Conservation (phyloP, 257 asterid genomes). For the Ilex asprella region DNA sequence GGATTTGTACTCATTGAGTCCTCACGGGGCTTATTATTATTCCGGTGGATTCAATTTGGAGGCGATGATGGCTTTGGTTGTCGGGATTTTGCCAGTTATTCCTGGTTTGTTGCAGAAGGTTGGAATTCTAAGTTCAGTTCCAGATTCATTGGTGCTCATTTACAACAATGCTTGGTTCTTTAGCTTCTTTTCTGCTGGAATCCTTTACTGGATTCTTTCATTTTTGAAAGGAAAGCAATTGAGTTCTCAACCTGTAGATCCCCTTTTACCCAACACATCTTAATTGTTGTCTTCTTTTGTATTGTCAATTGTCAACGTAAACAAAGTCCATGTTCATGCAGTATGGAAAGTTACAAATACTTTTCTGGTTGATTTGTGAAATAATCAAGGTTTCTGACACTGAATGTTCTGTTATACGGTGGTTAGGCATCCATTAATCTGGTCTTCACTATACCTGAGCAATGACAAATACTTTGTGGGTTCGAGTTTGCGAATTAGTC, state of each 20-base stretch:
- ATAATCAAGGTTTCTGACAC: too few relatives aligned
- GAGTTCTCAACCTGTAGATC: slow-evolving; percentile 14
- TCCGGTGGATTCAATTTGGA: slow-evolving; percentile 55
- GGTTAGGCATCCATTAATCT: too few relatives aligned
- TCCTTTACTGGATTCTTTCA: slow-evolving; percentile 43
- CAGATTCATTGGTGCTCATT: slow-evolving; percentile 20
- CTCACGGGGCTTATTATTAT: slow-evolving; percentile 62
- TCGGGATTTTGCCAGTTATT: slow-evolving; percentile 76
- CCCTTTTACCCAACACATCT: slow-evolving; percentile 29
- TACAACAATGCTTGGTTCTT: slow-evolving; percentile 89
- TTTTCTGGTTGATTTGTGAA: too few relatives aligned
- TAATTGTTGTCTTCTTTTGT: slow-evolving; percentile 5
- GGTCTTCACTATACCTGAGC: too few relatives aligned
- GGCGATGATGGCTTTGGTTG: slow-evolving; percentile 47
- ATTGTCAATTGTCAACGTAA: neutral
- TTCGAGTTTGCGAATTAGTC: too few relatives aligned
- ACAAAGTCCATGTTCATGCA: too few relatives aligned
- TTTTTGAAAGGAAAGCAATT: slow-evolving; percentile 14
- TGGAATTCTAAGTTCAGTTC: slow-evolving; percentile 42
- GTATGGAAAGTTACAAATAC: too few relatives aligned
- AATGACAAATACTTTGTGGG: too few relatives aligned
- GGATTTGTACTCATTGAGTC: slow-evolving; percentile 49
- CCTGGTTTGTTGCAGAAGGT: slow-evolving; percentile 79
- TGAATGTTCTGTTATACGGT: too few relatives aligned
- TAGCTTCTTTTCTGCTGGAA: slow-evolving; percentile 72